These are phyloP conservation scores for Phaffia rhodozyma DNA, from an alignment of 1,284 basidiomycete genomes.

Conservation along the genomic window DNA sequence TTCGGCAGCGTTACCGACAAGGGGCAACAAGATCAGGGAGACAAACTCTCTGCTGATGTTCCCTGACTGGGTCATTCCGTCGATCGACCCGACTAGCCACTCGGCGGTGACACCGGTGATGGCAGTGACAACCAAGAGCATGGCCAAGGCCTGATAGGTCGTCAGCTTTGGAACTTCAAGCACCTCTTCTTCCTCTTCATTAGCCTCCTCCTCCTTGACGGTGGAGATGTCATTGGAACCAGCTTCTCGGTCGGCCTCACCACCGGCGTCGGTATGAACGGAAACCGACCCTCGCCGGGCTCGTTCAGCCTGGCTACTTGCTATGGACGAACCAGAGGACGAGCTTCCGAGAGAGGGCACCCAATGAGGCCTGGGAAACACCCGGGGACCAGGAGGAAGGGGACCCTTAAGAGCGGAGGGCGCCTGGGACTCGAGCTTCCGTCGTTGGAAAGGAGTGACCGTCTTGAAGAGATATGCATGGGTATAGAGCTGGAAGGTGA, in stretches of 20 bases:
- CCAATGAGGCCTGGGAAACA: slow-evolving; percentile 35
- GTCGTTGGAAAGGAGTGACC: slow-evolving; percentile 21
- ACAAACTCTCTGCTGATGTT: slow-evolving; percentile 55
- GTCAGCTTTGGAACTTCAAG: slow-evolving; percentile 43
- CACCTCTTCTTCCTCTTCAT: slow-evolving; percentile 32
- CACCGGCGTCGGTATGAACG: not conserved
- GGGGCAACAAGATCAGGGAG: slow-evolving; percentile 70
- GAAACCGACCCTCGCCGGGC: not conserved
- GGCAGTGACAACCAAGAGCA: slow-evolving; percentile 30
- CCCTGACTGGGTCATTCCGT: slow-evolving; percentile 44
- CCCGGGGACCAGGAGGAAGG: slow-evolving; percentile 23
- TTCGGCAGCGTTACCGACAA: slow-evolving; percentile 46
- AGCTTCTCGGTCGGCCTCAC: slow-evolving; percentile 1
- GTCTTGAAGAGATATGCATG: slow-evolving; percentile 47
- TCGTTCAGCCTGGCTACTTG: not conserved
- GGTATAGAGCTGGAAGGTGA: slow-evolving; percentile 45
- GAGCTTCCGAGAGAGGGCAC: slow-evolving; percentile 30
- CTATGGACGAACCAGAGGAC: slow-evolving; percentile 18
- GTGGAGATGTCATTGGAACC: not conserved
- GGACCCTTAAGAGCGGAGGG: not conserved
- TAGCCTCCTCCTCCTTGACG: slow-evolving; percentile 12
- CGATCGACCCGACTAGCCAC: slow-evolving; percentile 67
- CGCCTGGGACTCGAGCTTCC: slow-evolving; percentile 19
- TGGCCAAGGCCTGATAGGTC: slow-evolving; percentile 23
- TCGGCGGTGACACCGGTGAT: slow-evolving; percentile 61